Evolutionary conservation across 345 rosid genomes (phyloP).

Genomic region (Diplotaxis tenuifolia): DNA sequence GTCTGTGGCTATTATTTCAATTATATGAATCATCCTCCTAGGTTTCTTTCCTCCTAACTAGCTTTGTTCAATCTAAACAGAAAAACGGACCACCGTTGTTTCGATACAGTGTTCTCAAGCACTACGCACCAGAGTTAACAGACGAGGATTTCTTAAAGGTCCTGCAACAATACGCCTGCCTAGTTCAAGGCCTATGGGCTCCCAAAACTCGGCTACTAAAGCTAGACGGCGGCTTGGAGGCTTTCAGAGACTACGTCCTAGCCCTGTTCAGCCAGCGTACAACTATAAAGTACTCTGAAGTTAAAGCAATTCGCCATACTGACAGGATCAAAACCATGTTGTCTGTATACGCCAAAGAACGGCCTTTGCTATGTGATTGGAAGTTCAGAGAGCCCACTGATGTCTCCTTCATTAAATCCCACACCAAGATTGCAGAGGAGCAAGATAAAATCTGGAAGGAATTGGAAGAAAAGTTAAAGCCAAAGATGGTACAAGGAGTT

Average conservation of each 20-base stretch:
- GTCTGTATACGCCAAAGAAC: constrained; percentile 22
- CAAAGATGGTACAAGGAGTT: constrained; percentile 11
- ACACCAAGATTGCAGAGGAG: constrained; percentile 17
- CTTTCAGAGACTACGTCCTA: constrained; percentile 58
- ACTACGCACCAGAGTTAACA: constrained; percentile 53
- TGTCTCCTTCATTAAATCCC: constrained; percentile 29
- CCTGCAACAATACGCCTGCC: constrained; percentile 54
- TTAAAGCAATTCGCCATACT: constrained; percentile 5
- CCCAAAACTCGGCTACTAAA: constrained; percentile 52
- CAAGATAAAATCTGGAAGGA: neutral
- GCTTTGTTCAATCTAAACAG: constrained; percentile 9
- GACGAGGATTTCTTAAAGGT: constrained; percentile 50
- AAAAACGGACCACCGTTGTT: constrained; percentile 57
- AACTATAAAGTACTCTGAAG: constrained; percentile 25
- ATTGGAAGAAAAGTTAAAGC: neutral
- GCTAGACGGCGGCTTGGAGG: constrained; percentile 24
- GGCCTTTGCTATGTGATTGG: constrained; percentile 33
- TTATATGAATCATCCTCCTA: neutral
- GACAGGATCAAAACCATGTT: constrained; percentile 12
- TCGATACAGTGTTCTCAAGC: constrained; percentile 60
- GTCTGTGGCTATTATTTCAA: constrained; percentile 44
- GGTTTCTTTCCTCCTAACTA: constrained; percentile 2
- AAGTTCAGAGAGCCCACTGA: constrained; percentile 38
- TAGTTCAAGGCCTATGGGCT: constrained; percentile 91
- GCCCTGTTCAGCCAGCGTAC: constrained; percentile 39